Evolutionary conservation across 2,329 filamentous ascomycete species (phyloP).

Genomic region (Xylariaceae sp.): DNA sequence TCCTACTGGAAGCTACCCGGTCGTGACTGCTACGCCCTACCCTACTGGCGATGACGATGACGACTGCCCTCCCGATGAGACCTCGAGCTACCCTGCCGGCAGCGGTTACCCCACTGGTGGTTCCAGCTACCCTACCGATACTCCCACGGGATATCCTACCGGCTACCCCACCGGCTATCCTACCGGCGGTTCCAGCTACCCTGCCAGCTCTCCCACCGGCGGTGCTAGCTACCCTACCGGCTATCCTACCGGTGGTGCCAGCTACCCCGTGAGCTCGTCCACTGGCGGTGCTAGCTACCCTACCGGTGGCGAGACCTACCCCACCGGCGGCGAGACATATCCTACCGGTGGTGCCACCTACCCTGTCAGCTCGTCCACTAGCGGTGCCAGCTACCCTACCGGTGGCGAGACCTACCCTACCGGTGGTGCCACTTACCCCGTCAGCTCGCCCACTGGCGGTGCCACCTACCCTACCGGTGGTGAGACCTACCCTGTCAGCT

Average conservation of each 20-base stretch:
- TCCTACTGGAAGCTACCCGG: constrained; percentile 11
- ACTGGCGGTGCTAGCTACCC: neutral
- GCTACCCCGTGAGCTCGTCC: neutral
- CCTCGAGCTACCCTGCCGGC: constrained; percentile 1
- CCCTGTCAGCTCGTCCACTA: neutral
- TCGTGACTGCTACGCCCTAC: constrained; percentile 4
- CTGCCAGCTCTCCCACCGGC: constrained; percentile 2
- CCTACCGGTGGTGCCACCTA: neutral
- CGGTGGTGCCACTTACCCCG: neutral
- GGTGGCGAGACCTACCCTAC: neutral
- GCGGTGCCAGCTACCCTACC: neutral
- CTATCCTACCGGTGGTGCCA: neutral
- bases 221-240: constrained; percentile 4
- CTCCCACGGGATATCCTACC: constrained; percentile 1
- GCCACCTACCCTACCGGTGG: neutral
- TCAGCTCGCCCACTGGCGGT: neutral
- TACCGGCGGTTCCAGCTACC: constrained; percentile 3
- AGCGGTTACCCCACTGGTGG: neutral
- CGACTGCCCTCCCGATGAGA: constrained; percentile 8
- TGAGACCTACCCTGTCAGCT: neutral
- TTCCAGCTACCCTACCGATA: neutral
- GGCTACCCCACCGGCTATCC: neutral
- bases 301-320: neutral
- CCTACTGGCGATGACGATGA: constrained; percentile 7
- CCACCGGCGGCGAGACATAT: neutral